Conservation (phyloP, 371 early-diverging fungal species). For the Basidiobolus meristosporus region DNA sequence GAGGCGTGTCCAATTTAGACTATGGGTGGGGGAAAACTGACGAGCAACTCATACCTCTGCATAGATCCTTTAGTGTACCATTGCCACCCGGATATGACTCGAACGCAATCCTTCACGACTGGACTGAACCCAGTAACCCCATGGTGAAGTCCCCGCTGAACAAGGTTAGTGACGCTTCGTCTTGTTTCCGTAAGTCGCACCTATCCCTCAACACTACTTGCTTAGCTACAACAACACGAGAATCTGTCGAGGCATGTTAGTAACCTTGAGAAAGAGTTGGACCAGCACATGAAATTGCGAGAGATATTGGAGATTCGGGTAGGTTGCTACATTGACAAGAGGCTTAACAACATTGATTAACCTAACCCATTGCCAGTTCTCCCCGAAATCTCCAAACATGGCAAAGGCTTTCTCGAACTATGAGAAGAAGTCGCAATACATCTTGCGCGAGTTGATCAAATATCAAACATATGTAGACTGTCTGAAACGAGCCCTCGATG, state of each 20-base stretch:
- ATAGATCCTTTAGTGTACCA: not conserved
- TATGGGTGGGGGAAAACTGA: conserved; percentile 78
- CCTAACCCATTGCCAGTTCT: too few relatives aligned
- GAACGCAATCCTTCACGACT: conserved; percentile 1
- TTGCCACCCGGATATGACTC: conserved; percentile 6
- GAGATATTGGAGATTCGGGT: conserved; percentile 18
- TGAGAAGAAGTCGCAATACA: conserved; percentile 64
- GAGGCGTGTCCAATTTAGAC: conserved; percentile 66
- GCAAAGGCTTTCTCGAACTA: conserved; percentile 63
- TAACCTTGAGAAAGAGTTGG: conserved; percentile 17
- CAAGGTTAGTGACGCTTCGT: too few relatives aligned
- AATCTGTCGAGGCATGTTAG: conserved; percentile 18
- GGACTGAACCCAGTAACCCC: conserved; percentile 5
- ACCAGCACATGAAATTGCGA: conserved; percentile 22
- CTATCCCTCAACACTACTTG: too few relatives aligned
- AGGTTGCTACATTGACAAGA: too few relatives aligned
- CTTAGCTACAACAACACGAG: conserved; percentile 20
- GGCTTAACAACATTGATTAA: too few relatives aligned
- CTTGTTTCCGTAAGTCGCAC: too few relatives aligned
- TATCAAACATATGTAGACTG: conserved; percentile 68
- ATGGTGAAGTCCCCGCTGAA: conserved; percentile 4
- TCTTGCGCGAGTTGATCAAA: conserved; percentile 72
- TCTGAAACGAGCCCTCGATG: conserved; percentile 42
- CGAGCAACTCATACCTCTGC: too few relatives aligned
- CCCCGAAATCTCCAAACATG: conserved; percentile 25